phyloP scores from a whole-genome alignment of 2,329 filamentous ascomycete genomes.

The Shiraia sp. region DNA sequence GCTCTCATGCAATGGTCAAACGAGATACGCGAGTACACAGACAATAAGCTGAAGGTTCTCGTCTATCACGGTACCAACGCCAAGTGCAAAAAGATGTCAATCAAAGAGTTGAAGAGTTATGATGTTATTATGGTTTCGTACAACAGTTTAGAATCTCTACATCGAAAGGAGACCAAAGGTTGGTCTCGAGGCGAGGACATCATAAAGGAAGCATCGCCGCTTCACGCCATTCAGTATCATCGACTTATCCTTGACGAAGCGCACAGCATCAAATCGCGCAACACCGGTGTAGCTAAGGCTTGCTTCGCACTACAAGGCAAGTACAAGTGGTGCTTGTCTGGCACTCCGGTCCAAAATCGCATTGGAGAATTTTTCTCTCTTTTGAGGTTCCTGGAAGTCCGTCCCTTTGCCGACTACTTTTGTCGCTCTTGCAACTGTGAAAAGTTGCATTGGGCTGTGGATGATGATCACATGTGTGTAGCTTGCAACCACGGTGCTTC shows the following conservation, averaged over 20 bases:
- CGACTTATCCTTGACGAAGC: conserved; percentile 93
- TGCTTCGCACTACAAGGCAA: conserved; percentile 87
- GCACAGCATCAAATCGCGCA: conserved; percentile 89
- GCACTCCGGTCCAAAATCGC: conserved; percentile 93
- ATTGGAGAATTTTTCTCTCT: conserved; percentile 98
- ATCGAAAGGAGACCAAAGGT: conserved; percentile 89
- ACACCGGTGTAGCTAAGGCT: conserved; percentile 89
- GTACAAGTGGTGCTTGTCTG: conserved; percentile 95
- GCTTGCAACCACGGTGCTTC: conserved; percentile 69
- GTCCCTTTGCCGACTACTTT: conserved; percentile 90
- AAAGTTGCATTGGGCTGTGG: conserved; percentile 80
- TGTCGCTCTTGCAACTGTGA: conserved; percentile 86
- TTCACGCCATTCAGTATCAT: conserved; percentile 87
- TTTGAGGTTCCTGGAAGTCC: conserved; percentile 85
- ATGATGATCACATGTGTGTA: conserved; percentile 71
- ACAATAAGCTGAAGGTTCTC: conserved; percentile 86
- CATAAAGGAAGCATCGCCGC: conserved; percentile 73
- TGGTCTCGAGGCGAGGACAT: conserved; percentile 79
- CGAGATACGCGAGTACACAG: conserved; percentile 68
- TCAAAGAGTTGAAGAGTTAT: conserved; percentile 76
- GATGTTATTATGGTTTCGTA: conserved; percentile 98
- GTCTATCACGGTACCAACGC: conserved; percentile 86
- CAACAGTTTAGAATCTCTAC: conserved; percentile 85
- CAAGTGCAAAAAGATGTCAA: conserved; percentile 76
- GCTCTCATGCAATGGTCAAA: conserved; percentile 90